These are phyloP conservation scores for Curvularia verruculosa DNA, from an alignment of 2,329 filamentous ascomycete species.

Conservation along the genomic window DNA sequence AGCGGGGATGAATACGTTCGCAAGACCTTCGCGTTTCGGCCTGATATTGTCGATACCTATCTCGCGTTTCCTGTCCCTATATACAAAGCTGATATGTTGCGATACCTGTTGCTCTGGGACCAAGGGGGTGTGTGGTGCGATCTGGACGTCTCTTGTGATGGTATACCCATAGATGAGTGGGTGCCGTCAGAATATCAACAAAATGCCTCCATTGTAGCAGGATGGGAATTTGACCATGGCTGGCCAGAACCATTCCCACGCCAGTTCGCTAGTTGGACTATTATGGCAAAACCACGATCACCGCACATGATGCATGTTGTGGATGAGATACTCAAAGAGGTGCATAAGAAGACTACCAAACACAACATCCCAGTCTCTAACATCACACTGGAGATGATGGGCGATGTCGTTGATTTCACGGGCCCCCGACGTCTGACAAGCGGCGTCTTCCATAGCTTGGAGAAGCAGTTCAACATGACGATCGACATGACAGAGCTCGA, in stretches of 20 bases:
- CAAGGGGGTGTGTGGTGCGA: constrained; percentile 53
- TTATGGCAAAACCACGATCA: constrained; percentile 34
- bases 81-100: constrained; percentile 51
- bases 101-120: constrained; percentile 50
- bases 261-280: constrained; percentile 43
- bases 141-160: constrained; percentile 49
- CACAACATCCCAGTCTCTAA: constrained; percentile 22
- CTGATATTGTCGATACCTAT: constrained; percentile 49
- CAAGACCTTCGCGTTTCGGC: constrained; percentile 39
- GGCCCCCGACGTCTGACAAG: constrained; percentile 36
- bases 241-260: constrained; percentile 22
- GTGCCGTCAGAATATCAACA: constrained; percentile 44
- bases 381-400: constrained; percentile 28
- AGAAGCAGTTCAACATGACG: constrained; percentile 14
- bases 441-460: constrained; percentile 35
- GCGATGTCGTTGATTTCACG: constrained; percentile 40
- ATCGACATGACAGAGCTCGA: constrained; percentile 27
- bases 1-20: constrained; percentile 41
- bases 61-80: constrained; percentile 46
- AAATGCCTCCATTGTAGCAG: constrained; percentile 45
- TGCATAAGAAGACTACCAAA: constrained; percentile 19
- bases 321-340: constrained; percentile 31
- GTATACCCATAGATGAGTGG: constrained; percentile 44
- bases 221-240: constrained; percentile 48
- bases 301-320: constrained; percentile 36